Evolutionary conservation across 1,284 basidiomycete species (phyloP), one percentile per base, ranked within the genome.

Genomic region (Pyrrhoderma noxium): DNA sequence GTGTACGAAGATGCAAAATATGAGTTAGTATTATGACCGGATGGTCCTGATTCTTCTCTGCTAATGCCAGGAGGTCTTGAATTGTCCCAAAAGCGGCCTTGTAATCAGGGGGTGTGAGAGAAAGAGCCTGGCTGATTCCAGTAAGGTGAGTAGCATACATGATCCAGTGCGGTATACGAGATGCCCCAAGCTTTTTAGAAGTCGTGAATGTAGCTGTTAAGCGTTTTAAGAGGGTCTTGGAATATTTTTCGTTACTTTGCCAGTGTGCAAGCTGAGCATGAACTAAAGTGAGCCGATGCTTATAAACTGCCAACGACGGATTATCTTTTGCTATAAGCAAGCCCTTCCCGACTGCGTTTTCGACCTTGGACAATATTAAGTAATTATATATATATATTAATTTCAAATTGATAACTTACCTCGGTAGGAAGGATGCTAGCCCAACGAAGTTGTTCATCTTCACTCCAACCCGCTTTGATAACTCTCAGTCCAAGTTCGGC

Each of bases 401-500:
- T n/a, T 3, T 46, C 23, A 47, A 14, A 7, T 18, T 35, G 14
- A 8, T 43, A 7, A 58, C 66, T 50, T 47, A 83, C 80, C 61
- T 85, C 82, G 0, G 55, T 59, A 55, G 78, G 75, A 2, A 80
- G 65, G 22, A 71, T 75, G 22, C 62, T 58, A 5, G 75, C 67
- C 79, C 76, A 74, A 25, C 60, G 48, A 60, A 71, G 55, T 45
- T 68, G 67, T 8, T 65, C 69, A 34, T 62, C 61, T 39, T 65
- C 59, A 47, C 65, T 66, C 51, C 74, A 68, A 21, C 77, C 71
- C 22, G 72, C 71, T 23, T 66, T 66, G 51, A 77, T 67, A 43
- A 77, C 72, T 56, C 69, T 69, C 62, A 85, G 70, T 7, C 82
- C 84, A 3, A 85, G 57, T 64, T 88, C 85, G 0, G 78, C 83